These are phyloP conservation scores for Neurospora sp. DNA, from an alignment of 495 filamentous ascomycete genomes.

Conservation along the genomic window DNA sequence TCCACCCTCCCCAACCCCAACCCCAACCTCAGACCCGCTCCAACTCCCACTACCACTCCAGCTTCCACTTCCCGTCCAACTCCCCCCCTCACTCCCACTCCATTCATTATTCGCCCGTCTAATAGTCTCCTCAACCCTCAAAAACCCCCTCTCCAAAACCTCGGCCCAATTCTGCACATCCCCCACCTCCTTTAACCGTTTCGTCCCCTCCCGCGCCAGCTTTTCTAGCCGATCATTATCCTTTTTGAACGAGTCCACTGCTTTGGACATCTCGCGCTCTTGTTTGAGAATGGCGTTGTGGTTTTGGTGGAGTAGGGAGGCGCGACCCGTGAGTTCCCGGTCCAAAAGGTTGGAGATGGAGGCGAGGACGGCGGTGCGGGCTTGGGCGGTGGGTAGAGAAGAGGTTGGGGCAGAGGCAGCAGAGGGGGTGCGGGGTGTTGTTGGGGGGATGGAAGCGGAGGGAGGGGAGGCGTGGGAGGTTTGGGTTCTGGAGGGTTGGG, in stretches of 20 bases:
- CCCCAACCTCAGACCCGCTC: slow-evolving; percentile 20
- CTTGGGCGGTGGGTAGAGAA: slow-evolving; percentile 36
- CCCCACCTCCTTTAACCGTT: slow-evolving; percentile 81
- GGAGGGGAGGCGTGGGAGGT: too few relatives aligned
- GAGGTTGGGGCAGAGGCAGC: too few relatives aligned
- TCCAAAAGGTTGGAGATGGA: slow-evolving; percentile 68
- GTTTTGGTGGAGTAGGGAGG: slow-evolving; percentile 67
- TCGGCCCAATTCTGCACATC: slow-evolving; percentile 98
- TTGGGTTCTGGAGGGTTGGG: background rate
- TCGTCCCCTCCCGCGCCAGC: slow-evolving; percentile 56
- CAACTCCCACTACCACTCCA: slow-evolving; percentile 12
- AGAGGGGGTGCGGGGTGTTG: too few relatives aligned
- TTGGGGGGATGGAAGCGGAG: too few relatives aligned
- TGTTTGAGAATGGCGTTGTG: slow-evolving; percentile 58
- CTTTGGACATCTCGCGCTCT: slow-evolving; percentile 54
- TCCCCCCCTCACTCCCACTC: slow-evolving; percentile 13
- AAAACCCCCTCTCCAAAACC: slow-evolving; percentile 82
- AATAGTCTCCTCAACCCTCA: slow-evolving; percentile 81
- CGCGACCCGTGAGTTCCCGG: slow-evolving; percentile 60
- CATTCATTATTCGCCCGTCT: slow-evolving; percentile 39
- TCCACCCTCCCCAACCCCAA: background rate
- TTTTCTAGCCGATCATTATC: slow-evolving; percentile 64
- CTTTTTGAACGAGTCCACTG: slow-evolving; percentile 54
- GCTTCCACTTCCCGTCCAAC: background rate
- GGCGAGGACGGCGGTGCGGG: slow-evolving; percentile 66